Base-by-base conservation (phyloP, 331 rosid genomes). In the Saraca asoca region DNA sequence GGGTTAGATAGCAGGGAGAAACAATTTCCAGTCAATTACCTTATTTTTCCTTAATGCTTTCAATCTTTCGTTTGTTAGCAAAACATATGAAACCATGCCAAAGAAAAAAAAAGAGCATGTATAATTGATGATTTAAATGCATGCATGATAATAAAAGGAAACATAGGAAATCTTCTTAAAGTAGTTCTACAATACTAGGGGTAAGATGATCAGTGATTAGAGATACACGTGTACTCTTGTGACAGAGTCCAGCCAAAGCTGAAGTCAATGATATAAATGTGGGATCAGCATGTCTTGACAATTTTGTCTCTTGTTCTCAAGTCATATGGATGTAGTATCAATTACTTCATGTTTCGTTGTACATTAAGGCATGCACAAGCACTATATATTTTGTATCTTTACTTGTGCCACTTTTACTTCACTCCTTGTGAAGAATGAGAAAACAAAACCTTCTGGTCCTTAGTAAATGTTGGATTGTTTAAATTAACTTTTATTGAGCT, bases 141-240 rank as follows among this genome's bases (percentile, higher is more conserved):
- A 51, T 45, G 51, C 67, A 29, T 24, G 77, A 52, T 33, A 24
- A 54, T 64, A 31, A 55, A 58, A 45, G 29, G 39, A 61, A 55
- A 56, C 46, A 54, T 33, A 41, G 56, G 31, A 58, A 62, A 33
- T 50, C 35, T 49, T 37, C 17, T 35, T 39, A 19, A 52, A 45
- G 20, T 58, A 42, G 53, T 66, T 72, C 51, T 46, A 60, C 5
- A 14, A 39, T 15, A 62, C 52, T 31, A 66, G 38, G 51, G 62
- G 7, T 71, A 53, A 66, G 24, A 16, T 66, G 46, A 53, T 42
- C 56, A 42, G 44, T 2, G 62, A 77, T 43, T 65, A 13, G 41
- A 12, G 51, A 44, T 66, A 53, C 62, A 59, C 57, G 42, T 15
- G 48, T 68, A 54, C 52, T 72, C 50, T 37, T 59, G 8, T 44